Conservation (phyloP, 2,329 filamentous ascomycete genomes). For the Didymella pinodella region DNA sequence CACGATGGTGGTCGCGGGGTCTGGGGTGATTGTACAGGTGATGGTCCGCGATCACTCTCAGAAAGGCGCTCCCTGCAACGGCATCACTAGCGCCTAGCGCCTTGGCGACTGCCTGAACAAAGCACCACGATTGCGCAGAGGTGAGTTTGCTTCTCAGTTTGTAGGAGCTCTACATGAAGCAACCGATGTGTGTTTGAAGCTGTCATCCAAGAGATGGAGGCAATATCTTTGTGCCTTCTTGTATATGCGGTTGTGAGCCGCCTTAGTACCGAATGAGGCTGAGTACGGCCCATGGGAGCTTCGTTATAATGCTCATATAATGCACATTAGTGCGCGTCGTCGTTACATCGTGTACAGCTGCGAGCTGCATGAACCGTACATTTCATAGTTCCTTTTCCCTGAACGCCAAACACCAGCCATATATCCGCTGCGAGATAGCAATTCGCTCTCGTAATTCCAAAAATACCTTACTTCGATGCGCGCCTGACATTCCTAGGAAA, state of each 20-base stretch:
- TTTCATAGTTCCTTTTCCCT: not conserved
- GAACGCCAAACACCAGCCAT: not conserved
- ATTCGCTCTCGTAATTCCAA: not conserved
- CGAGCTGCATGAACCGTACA: not conserved
- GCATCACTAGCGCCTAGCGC: conserved; percentile 11
- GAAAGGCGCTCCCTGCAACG: conserved; percentile 16
- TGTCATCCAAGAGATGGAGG: not conserved
- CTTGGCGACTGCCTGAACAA: conserved; percentile 13
- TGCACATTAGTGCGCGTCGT: not conserved
- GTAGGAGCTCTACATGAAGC: not conserved
- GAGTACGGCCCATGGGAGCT: not conserved
- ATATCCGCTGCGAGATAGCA: not conserved
- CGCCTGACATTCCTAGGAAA: not conserved
- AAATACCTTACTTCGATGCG: not conserved
- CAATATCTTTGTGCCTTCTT: not conserved
- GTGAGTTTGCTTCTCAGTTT: not conserved
- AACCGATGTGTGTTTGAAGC: not conserved
- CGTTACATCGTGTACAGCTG: not conserved
- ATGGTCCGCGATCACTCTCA: conserved; percentile 14
- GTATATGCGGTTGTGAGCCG: not conserved
- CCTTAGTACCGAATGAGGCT: no score
- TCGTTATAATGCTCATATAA: not conserved
- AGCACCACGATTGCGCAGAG: not conserved
- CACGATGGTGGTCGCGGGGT: conserved; percentile 44
- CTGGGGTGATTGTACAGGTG: conserved; percentile 36